Evolutionary conservation across 2,329 filamentous ascomycete genomes (phyloP).

Genomic region (Alternaria sp.): DNA sequence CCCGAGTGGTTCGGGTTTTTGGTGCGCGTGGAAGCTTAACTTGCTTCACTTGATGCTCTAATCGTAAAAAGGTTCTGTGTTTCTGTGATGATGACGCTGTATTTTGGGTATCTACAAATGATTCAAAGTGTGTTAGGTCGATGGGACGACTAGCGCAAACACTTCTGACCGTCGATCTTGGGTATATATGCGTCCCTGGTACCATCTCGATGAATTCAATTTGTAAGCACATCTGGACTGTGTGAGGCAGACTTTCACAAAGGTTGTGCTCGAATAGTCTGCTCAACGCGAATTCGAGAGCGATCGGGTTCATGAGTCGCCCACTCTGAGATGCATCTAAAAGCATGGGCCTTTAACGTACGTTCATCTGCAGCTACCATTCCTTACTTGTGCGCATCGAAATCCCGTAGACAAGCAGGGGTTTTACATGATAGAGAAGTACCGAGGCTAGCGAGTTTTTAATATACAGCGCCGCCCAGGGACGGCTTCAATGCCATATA

Average conservation of each 20-base stretch:
- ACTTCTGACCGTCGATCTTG: neutral
- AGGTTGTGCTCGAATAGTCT: neutral
- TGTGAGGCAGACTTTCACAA: neutral
- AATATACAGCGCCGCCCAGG: neutral
- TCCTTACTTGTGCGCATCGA: neutral
- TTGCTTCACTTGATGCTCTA: neutral
- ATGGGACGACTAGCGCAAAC: neutral
- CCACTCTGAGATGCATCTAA: neutral
- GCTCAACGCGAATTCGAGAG: neutral
- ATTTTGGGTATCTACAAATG: neutral
- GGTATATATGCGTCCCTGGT: neutral
- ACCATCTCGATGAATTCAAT: neutral
- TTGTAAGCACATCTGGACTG: neutral
- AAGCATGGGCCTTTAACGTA: neutral
- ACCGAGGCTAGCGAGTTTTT: conserved; percentile 1
- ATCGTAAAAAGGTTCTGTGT: neutral
- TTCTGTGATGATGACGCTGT: neutral
- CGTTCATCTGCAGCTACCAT: neutral
- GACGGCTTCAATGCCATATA: neutral
- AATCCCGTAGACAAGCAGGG: neutral
- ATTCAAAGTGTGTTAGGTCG: neutral
- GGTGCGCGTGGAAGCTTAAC: neutral
- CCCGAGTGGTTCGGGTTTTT: neutral
- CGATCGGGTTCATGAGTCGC: neutral
- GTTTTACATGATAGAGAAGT: neutral